These are phyloP conservation scores for Diaporthe aspalathi DNA, from an alignment of 2,329 filamentous ascomycete genomes.

Conservation along the genomic window DNA sequence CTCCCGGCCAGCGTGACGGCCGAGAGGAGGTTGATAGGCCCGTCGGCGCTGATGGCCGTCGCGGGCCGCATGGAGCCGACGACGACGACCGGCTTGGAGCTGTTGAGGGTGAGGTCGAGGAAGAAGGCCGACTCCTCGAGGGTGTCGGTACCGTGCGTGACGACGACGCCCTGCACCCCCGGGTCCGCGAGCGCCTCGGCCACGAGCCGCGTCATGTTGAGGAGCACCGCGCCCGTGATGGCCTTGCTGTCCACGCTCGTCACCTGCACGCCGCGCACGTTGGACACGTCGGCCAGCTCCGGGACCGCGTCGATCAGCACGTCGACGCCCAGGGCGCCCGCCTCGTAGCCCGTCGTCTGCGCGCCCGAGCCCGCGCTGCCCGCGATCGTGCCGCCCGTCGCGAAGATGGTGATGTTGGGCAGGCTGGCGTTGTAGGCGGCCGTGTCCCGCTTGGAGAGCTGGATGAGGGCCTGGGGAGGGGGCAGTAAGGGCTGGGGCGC, in stretches of 20 bases:
- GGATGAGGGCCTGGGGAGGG: constrained; percentile 17
- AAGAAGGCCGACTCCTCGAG: constrained; percentile 74
- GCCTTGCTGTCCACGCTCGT: constrained; percentile 60
- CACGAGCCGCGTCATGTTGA: constrained; percentile 60
- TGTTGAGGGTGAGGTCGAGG: constrained; percentile 67
- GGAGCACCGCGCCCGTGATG: constrained; percentile 61
- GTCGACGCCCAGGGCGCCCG: constrained; percentile 59
- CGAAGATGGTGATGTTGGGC: constrained; percentile 68
- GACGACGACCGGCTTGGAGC: constrained; percentile 68
- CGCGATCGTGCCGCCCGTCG: constrained; percentile 70
- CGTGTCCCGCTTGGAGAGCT: constrained; percentile 28
- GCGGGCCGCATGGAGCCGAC: constrained; percentile 73
- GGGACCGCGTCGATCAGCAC: constrained; percentile 66
- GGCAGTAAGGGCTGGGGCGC: not conserved
- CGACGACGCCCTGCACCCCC: constrained; percentile 61
- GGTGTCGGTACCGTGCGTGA: constrained; percentile 75
- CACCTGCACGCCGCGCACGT: constrained; percentile 65
- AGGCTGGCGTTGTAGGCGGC: constrained; percentile 48
- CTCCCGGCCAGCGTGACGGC: constrained; percentile 67
- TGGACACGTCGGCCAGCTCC: constrained; percentile 64
- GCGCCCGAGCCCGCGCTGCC: constrained; percentile 60
- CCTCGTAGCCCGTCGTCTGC: constrained; percentile 57
- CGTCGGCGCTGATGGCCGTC: constrained; percentile 71
- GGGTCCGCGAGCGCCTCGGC: constrained; percentile 58
- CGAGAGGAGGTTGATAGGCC: constrained; percentile 71